Conservation (phyloP, 306 rosid species). For the Crataegus laevigata region DNA sequence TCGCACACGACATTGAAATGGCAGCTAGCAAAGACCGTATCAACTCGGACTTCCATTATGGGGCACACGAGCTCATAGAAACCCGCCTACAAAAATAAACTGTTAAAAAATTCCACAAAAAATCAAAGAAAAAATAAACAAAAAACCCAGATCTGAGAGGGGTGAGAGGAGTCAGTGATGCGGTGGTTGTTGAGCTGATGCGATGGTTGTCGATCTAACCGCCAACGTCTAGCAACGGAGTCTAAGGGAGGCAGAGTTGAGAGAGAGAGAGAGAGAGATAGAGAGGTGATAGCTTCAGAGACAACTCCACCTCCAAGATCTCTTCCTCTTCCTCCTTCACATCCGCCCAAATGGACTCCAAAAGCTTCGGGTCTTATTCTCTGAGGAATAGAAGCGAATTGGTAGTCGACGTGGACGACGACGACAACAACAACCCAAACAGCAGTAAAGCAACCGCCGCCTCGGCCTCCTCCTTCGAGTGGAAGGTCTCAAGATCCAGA, state of each 20-base stretch:
- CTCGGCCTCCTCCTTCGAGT: conserved; percentile 60
- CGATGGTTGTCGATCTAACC: too few relatives aligned
- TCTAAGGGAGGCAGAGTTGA: too few relatives aligned
- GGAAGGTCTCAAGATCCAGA: conserved; percentile 92
- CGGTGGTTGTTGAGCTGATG: too few relatives aligned
- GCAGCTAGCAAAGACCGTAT: conserved; percentile 37
- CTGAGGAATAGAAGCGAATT: conserved; percentile 6
- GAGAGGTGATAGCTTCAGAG: background rate
- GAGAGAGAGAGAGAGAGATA: too few relatives aligned
- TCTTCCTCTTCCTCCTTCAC: conserved; percentile 9
- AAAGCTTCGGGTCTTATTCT: conserved; percentile 4
- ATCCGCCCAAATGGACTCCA: background rate
- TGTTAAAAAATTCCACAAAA: too few relatives aligned
- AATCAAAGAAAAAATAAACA: too few relatives aligned
- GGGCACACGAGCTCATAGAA: conserved; percentile 20
- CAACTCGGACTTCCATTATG: conserved; percentile 26
- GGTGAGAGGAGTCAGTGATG: too few relatives aligned
- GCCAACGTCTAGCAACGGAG: too few relatives aligned
- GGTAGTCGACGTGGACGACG: conserved; percentile 23
- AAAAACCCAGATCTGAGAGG: too few relatives aligned
- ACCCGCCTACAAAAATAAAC: background rate
- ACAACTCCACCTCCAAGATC: conserved; percentile 16
- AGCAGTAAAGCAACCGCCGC: conserved; percentile 34
- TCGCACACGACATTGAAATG: conserved; percentile 6
- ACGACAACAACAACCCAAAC: conserved; percentile 32